phyloP scores from a whole-genome alignment of 176 grass and related monocot species.

The Coix lacrymajobi region DNA sequence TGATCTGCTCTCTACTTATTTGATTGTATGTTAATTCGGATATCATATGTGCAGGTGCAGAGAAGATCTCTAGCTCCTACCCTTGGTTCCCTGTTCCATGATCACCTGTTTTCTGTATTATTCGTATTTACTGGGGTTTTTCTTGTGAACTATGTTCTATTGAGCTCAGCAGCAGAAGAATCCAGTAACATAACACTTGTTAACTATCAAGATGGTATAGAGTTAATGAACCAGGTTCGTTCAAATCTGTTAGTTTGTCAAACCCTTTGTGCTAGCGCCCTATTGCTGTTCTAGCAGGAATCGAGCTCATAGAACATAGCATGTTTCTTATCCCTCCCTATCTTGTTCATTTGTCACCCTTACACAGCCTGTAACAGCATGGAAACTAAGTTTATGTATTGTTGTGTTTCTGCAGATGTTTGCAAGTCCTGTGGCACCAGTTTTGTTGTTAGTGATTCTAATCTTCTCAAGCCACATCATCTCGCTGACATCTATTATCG shows the following conservation, averaged over 20 bases:
- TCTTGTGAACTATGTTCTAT: slow-evolving; percentile 67
- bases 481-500: slow-evolving; percentile 50
- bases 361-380: background rate
- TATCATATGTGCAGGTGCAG: slow-evolving; percentile 56
- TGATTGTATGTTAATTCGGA: slow-evolving; percentile 9
- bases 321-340: background rate
- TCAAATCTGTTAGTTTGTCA: background rate
- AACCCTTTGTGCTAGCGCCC: background rate
- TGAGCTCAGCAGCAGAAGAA: slow-evolving; percentile 71
- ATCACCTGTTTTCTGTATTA: slow-evolving; percentile 76
- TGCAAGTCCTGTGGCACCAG: slow-evolving; percentile 47
- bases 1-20: background rate
- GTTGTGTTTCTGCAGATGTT: slow-evolving; percentile 58
- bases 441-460: slow-evolving; percentile 62
- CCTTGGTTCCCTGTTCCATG: slow-evolving; percentile 61
- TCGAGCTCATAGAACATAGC: background rate
- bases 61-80: slow-evolving; percentile 28
- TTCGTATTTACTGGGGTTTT: slow-evolving; percentile 79
- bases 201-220: slow-evolving; percentile 56
- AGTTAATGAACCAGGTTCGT: slow-evolving; percentile 73
- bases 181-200: slow-evolving; percentile 29
- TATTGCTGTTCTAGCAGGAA: background rate
- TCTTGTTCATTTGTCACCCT: background rate
- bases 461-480: slow-evolving; percentile 77
- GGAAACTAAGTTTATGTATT: background rate